These are phyloP conservation scores for Claviceps monticola DNA, from an alignment of 2,329 filamentous ascomycete species.

Conservation along the genomic window DNA sequence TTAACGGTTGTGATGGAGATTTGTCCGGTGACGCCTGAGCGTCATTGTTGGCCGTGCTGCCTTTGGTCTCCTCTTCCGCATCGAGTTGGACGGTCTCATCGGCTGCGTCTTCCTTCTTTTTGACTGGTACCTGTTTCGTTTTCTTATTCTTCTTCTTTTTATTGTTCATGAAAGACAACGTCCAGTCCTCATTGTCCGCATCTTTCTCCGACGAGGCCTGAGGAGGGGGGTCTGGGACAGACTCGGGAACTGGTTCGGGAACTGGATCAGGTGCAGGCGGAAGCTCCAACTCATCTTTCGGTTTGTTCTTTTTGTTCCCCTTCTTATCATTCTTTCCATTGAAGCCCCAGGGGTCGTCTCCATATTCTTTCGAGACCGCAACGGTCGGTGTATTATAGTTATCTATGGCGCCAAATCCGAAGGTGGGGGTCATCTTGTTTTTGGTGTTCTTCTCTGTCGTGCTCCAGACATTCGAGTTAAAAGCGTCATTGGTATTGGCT, in stretches of 20 bases:
- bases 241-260: slow-evolving; percentile 10
- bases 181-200: slow-evolving; percentile 22
- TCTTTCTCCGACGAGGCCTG: slow-evolving; percentile 1
- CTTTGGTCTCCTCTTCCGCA: slow-evolving; percentile 29
- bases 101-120: slow-evolving; percentile 31
- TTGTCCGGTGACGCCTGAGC: slow-evolving; percentile 27
- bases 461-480: slow-evolving; percentile 36
- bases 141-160: slow-evolving; percentile 42
- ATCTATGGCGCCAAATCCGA: slow-evolving; percentile 35
- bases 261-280: slow-evolving; percentile 13
- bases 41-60: slow-evolving; percentile 28
- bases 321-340: slow-evolving; percentile 21
- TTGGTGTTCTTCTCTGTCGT: slow-evolving; percentile 34
- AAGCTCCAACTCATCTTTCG: neutral
- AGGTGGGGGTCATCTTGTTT: slow-evolving; percentile 31
- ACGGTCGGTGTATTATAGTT: slow-evolving; percentile 23
- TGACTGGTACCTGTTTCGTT: slow-evolving; percentile 33
- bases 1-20: slow-evolving; percentile 29
- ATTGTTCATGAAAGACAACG: slow-evolving; percentile 34
- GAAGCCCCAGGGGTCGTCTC: slow-evolving; percentile 17
- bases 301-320: slow-evolving; percentile 23
- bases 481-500: slow-evolving; percentile 22
- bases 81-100: slow-evolving; percentile 33
- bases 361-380: slow-evolving; percentile 19
- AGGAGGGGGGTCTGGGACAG: slow-evolving; percentile 9